Base-by-base conservation (phyloP, 2,329 filamentous ascomycete species). In the Botrytis deweyae region DNA sequence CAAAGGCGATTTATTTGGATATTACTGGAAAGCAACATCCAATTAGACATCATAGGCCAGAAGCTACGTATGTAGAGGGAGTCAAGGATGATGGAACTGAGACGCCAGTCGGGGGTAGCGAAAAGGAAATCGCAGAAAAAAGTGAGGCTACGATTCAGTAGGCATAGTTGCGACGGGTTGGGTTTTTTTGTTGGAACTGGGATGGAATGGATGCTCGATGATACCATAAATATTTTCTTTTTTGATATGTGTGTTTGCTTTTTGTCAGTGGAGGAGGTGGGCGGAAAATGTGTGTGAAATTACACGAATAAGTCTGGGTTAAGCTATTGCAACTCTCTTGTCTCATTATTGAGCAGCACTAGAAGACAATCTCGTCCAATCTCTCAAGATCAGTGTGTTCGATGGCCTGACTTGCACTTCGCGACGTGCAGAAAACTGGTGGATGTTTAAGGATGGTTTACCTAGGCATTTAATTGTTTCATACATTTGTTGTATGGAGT, bases 1-100 rank as follows among this genome's bases (percentile, higher is more conserved):
- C 88, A 75, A 89, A 87, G 80, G 84, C 87, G 42, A 92, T 95
- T 76, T 86, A 83, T 59, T 79, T 86, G 72, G 92, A 94, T 81
- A 73, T 92, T 12, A 87, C 83, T 1, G 86, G 86, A 33, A 80
- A 80, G 68, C 74, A 80, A 65, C 79, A 80, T 70, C 80, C 80
- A 16, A 77, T 74, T 40, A 73, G 52, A 29, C 77, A 77, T 67
- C 80, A 80, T 74, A 73, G 74, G 1, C 69, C 79, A 1, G 75
- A 75, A 49, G 78, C 78, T 36, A 80, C 74, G 5, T 80, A 75
- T 76, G 75, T 77, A 1, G 79, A 81, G 52, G 78, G 78, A 10
- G 52, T 69, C 3, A 79, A 80, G 66, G 78, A 78, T 22, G 74
- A 63, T 36, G 77, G 75, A 2, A 61, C n/a, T 40, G 77, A 78